Conservation (phyloP, 257 asterid species). For the Mitragyna speciosa region DNA sequence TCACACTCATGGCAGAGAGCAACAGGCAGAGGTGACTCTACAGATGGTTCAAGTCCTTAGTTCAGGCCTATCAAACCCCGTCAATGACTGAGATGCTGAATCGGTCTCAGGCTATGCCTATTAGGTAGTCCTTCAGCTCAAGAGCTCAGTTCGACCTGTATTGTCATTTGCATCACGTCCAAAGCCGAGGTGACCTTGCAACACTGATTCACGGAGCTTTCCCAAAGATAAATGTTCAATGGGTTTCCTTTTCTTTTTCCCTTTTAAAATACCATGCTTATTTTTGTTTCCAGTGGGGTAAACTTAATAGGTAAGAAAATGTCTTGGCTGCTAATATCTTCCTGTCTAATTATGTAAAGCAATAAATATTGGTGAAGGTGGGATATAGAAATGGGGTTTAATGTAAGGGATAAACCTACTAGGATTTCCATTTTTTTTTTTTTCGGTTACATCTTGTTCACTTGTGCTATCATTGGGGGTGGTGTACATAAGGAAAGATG, state of each 20-base stretch:
- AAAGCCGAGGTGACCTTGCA: constrained; percentile 27
- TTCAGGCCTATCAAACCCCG: constrained; percentile 86
- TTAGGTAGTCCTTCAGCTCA: constrained; percentile 60
- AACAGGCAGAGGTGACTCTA: constrained; percentile 92
- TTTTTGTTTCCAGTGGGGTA: constrained; percentile 21
- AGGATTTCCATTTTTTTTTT: constrained; percentile 5
- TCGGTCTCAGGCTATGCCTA: constrained; percentile 73
- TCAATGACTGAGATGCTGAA: constrained; percentile 93
- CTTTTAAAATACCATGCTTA: background rate
- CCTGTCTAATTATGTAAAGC: constrained; percentile 13
- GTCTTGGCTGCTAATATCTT: constrained; percentile 24
- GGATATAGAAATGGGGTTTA: constrained; percentile 16
- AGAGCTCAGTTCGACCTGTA: constrained; percentile 55
- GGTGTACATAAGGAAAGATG: constrained; percentile 29
- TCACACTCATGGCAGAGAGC: constrained; percentile 99
- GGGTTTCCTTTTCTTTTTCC: background rate
- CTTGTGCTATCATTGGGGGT: constrained; percentile 32
- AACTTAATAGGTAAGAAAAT: background rate
- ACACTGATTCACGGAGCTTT: background rate
- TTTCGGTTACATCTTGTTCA: constrained; percentile 15
- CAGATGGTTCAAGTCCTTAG: constrained; percentile 69
- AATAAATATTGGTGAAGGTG: constrained; percentile 25
- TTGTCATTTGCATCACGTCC: constrained; percentile 43
- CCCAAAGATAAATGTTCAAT: background rate
- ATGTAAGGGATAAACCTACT: constrained; percentile 5